These are phyloP conservation scores for Thozetella sp. DNA, from an alignment of 495 filamentous ascomycete genomes.

Conservation along the genomic window DNA sequence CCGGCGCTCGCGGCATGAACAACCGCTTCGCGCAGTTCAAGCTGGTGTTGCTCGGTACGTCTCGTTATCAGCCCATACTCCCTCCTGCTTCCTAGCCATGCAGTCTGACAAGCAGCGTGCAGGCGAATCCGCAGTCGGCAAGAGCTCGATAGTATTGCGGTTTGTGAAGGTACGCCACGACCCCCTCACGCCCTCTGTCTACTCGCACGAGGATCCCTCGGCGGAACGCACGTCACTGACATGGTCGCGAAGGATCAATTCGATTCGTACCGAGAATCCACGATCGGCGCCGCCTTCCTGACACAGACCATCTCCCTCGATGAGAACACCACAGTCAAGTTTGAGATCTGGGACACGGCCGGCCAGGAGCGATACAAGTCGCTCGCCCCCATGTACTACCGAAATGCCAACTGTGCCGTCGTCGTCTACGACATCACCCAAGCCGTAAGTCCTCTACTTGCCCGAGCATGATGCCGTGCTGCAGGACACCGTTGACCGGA, in stretches of 20 bases:
- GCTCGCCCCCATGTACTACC: slow-evolving; percentile 98
- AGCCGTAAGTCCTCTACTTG: slow-evolving; percentile 65
- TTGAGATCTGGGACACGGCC: slow-evolving; percentile 99
- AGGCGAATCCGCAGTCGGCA: slow-evolving; percentile 99
- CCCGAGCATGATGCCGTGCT: neutral
- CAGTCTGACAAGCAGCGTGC: slow-evolving; percentile 36
- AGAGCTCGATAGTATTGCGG: slow-evolving; percentile 96
- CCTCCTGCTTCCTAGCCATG: slow-evolving; percentile 12
- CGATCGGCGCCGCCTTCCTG: slow-evolving; percentile 97
- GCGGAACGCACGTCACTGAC: too few relatives aligned
- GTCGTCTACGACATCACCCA: slow-evolving; percentile 99
- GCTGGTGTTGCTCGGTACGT: slow-evolving; percentile 86
- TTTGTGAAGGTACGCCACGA: slow-evolving; percentile 83
- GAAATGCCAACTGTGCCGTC: slow-evolving; percentile 98
- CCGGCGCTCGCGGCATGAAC: slow-evolving; percentile 70
- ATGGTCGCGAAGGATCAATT: slow-evolving; percentile 92
- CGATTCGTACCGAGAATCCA: slow-evolving; percentile 98
- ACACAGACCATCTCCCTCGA: slow-evolving; percentile 98
- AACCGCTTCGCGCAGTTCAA: slow-evolving; percentile 97
- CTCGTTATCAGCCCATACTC: neutral
- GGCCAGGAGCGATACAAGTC: slow-evolving; percentile 99
- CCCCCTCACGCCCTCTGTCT: neutral
- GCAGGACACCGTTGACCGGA: neutral
- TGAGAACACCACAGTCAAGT: slow-evolving; percentile 97
- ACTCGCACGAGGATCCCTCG: neutral